phyloP scores from a whole-genome alignment of 805 yeast species.

The Tanozyma kutaoensis region DNA sequence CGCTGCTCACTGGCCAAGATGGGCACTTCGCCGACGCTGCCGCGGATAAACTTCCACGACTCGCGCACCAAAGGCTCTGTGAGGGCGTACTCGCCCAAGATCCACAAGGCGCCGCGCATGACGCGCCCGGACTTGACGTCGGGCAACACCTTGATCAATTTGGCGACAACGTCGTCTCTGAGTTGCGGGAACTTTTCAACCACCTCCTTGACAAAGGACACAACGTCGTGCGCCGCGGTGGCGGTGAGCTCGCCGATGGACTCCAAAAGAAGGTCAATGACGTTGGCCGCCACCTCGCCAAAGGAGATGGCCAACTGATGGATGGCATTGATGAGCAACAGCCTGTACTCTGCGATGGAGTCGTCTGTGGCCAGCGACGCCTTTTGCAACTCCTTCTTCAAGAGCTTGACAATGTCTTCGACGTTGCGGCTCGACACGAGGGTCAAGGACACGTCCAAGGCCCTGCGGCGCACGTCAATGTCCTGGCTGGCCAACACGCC shows the following conservation, averaged over 20 bases:
- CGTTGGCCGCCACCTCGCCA: conserved; percentile 83
- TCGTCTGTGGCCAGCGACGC: conserved; percentile 66
- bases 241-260: conserved; percentile 77
- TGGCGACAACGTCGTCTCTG: conserved; percentile 48
- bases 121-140: conserved; percentile 78
- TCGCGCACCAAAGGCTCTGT: conserved; percentile 61
- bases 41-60: conserved; percentile 80
- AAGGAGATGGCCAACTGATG: conserved; percentile 81
- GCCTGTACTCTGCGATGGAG: conserved; percentile 76
- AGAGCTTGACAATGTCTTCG: conserved; percentile 82
- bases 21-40: conserved; percentile 83
- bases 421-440: conserved; percentile 80
- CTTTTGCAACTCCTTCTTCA: conserved; percentile 80
- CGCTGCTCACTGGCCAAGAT: conserved; percentile 63
- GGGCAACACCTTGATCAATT: conserved; percentile 50
- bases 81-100: conserved; percentile 80
- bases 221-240: conserved; percentile 76
- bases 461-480: conserved; percentile 79
- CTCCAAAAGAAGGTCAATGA: conserved; percentile 78
- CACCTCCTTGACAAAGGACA: conserved; percentile 87
- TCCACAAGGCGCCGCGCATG: conserved; percentile 89
- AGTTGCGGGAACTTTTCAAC: conserved; percentile 82
- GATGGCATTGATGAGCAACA: conserved; percentile 74
- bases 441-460: conserved; percentile 70
- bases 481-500: conserved; percentile 83